Base-by-base conservation (phyloP, 73 alveolate species). In the Tetrahymena malaccensis region DNA sequence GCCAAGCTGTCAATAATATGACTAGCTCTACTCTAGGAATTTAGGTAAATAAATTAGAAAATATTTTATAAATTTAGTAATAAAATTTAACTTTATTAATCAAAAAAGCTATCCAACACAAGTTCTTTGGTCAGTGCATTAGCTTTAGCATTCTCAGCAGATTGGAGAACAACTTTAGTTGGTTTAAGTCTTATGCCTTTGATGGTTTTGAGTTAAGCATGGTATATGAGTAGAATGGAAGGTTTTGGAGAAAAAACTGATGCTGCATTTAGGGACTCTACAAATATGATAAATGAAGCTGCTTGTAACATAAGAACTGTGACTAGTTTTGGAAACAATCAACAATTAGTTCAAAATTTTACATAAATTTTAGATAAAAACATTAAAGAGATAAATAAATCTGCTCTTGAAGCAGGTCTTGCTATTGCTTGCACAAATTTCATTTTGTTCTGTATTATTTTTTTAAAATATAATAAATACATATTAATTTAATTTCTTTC, bases 261-360 rank as follows among this genome's bases (percentile, higher is more conserved):
- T 93, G 93, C 84, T 19, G 99, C 98, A 22, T 97, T 98, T 85
- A 96, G 98, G 85, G 98, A 96, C 34, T 99, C 99, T 1, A 96
- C 97, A 93, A 96, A 96, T 33, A 57, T 97, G n/a, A 99, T 98
- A 40, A 96, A 98, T 94, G 99, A 98, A 94, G 94, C 98, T 13
- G 98, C 98, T 17, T 84, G 96, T 31, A 98, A 98, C 93, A 95
- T 97, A 43, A 96, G 99, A 96, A 98, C 99, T 2, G 97, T 98
- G 89, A 97, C 96, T 44, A 93, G 98, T 34, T 97, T 97, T 96
- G 99, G 98, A 50, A 95, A 98, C 85, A 99, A 99, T 85, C 34
- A 98, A 17, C 37, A 70, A 70, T 33, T 70, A 70, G 89, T 70
- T 4, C 37, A 70, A 13, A 70, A 70, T 70, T 70, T 70, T 70